Percentiles rank a stretch among this genome's conserved stretches.
Conservation (phyloP, 2,329 filamentous ascomycete genomes). For the Phaeosphaeriaceae sp. region DNA sequence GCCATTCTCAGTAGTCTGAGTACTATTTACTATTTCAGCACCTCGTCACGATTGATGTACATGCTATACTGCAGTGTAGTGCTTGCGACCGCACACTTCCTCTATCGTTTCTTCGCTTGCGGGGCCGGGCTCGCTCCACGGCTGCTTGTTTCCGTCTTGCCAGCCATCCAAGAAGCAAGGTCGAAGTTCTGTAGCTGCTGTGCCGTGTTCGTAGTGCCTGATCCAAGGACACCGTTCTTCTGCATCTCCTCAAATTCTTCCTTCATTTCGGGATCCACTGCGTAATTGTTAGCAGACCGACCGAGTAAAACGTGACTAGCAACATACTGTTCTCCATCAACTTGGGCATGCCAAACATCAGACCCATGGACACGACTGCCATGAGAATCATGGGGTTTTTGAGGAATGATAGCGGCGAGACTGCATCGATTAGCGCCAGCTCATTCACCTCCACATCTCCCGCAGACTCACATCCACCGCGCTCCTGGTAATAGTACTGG, state of each 20-base stretch:
- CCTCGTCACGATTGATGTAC: not conserved
- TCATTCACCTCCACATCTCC: not conserved
- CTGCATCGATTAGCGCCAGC: slow-evolving; percentile 52
- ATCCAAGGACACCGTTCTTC: slow-evolving; percentile 71
- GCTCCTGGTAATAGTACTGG: slow-evolving; percentile 80
- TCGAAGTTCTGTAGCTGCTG: slow-evolving; percentile 69
- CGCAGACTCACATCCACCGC: slow-evolving; percentile 72
- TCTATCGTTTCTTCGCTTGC: slow-evolving; percentile 30
- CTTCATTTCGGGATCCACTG: slow-evolving; percentile 96
- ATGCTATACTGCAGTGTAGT: not conserved
- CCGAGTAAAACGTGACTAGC: not conserved
- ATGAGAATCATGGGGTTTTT: slow-evolving; percentile 98
- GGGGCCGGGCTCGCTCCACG: slow-evolving; percentile 39
- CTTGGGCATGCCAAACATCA: slow-evolving; percentile 94
- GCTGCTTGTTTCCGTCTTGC: slow-evolving; percentile 49
- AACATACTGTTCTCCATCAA: slow-evolving; percentile 87
- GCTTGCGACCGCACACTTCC: not conserved
- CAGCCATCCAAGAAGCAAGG: slow-evolving; percentile 72
- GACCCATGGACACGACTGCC: slow-evolving; percentile 78
- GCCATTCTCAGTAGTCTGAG: too few species aligned
- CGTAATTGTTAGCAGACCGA: slow-evolving; percentile 14
- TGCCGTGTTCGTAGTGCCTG: slow-evolving; percentile 46
- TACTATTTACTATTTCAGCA: too few species aligned
- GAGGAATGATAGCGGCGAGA: slow-evolving; percentile 80
- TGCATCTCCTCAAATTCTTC: slow-evolving; percentile 93